Base-by-base conservation (phyloP, 192 early-diverging fungal species). In the Coemansia sp. region DNA sequence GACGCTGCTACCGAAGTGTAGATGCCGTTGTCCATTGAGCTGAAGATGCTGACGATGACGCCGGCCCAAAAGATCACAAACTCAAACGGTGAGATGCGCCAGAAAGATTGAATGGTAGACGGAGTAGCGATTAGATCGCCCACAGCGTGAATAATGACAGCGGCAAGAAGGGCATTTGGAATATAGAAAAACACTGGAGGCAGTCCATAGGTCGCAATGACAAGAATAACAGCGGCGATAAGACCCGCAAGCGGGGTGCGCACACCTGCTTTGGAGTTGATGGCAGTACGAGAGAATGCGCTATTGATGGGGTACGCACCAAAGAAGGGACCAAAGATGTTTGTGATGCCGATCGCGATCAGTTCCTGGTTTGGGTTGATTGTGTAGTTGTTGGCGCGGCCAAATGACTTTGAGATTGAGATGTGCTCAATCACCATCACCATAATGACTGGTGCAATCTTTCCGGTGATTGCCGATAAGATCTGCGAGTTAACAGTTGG, bases 241-340 rank as follows among this genome's bases (percentile, higher is more conserved):
- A 93, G 69, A 29, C 87, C 88, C 17, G 90, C 87, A 20, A 92
- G 68, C 6, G 94, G 94, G 7, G 92, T 88, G 40, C 87, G 81
- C 31, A 90, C 89, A 15, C 96, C 96, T 11, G 93, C 92, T 65
- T 88, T 86, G 62, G 91, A 84, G 77, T 94, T 96, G 75, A 98
- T 87, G 48, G 94, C 94, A 0, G 91, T 90, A 40, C 96, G 89
- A 9, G 93, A 94, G 82, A 98, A 96, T 9, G 93, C 93, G 42
- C 94, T 94, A 15, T 94, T 96, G 1, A 90, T 84, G 19, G 94
- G 89, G 79, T 90, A 95, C 13, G 85, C 91, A 52, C 88, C 84
- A 72, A 98, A 90, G 74, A 96, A 94, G 6, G 91, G 88, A 8
- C 87, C 92, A 66, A 91, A 66, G 22, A 91, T 65, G 82, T 98